Evolutionary conservation across 1,139 yeast species (phyloP), one percentile per base, ranked within the genome.

Genomic region (Yamadazyma taylorii): DNA sequence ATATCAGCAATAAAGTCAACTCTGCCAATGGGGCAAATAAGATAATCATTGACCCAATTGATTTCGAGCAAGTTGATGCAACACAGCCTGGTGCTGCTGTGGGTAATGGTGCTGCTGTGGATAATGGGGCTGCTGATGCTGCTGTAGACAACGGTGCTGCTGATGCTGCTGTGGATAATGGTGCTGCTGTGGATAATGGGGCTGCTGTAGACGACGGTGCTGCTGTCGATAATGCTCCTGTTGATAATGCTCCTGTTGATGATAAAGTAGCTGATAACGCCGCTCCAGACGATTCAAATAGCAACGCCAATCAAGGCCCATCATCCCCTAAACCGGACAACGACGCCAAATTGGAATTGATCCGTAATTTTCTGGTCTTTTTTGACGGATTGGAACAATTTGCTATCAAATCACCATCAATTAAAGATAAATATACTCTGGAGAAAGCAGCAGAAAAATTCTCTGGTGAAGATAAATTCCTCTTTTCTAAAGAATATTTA

Each of bases 401-500:
- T 41, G 50, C 51, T 9, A 57, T 64, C 10, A 43, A 52, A 11
- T 47, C 63, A 1, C 62, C 60, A 3, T 60, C 69, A 8, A 48
- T 70, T 33, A 71, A 69, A 45, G 63, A 43, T 30, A 56, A 60
- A 28, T 70, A 69, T 48, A 59, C 56, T 34, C 45, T 50, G 2
- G 61, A 51, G 16, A 56, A 57, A 35, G 75, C 74, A 5, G 51
- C 46, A 32, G 73, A 69, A 41, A 35, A 51, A 15, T 62, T 61
- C 36, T 45, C 60, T 12, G 41, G 39, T 21, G 53, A 54, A 31
- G 53, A 45, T 11, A 48, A 50, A n/a, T 60, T 64, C 38, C 45
- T 66, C 6, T 65, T 69, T 42, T 56, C 62, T 29, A 69, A 69
- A 42, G 63, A 61, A 16, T 67, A 66, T 42, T 57, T 70, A 37